phyloP scores from a whole-genome alignment of 768 basidiomycete genomes.

The Astraeus odoratus region DNA sequence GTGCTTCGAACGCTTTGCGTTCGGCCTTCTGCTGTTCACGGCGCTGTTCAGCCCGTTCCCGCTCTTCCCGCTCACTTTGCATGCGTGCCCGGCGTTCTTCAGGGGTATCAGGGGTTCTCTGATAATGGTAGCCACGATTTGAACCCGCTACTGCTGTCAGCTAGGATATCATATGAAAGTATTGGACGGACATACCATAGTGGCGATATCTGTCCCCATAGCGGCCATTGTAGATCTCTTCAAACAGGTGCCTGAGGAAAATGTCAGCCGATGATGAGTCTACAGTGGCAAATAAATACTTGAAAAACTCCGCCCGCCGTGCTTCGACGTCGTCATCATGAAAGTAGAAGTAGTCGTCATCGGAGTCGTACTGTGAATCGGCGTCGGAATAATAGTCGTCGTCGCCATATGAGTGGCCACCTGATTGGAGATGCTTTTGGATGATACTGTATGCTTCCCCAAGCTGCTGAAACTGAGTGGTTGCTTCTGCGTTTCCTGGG shows the following conservation, averaged over 20 bases:
- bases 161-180: constrained; percentile 4
- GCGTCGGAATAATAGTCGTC: constrained; percentile 24
- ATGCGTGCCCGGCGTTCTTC: constrained; percentile 49
- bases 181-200: too few species aligned
- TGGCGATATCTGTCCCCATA: constrained; percentile 20
- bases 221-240: constrained; percentile 36
- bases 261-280: constrained; percentile 3
- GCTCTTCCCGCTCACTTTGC: constrained; percentile 44
- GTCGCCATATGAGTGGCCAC: constrained; percentile 24
- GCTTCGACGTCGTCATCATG: constrained; percentile 28
- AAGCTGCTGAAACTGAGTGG: constrained; percentile 61
- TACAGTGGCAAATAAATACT: constrained; percentile 27
- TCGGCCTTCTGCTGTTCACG: constrained; percentile 41
- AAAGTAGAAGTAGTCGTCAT: constrained; percentile 26
- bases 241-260: constrained; percentile 39
- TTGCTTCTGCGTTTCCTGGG: constrained; percentile 55
- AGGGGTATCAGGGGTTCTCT: constrained; percentile 34
- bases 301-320: constrained; percentile 36
- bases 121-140: constrained; percentile 15
- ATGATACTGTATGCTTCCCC: constrained; percentile 63
- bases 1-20: constrained; percentile 39
- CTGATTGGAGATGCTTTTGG: constrained; percentile 44
- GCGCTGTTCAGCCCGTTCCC: constrained; percentile 47
- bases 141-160: constrained; percentile 12
- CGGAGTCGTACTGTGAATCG: constrained; percentile 19